Evolutionary conservation across 495 filamentous ascomycete genomes (phyloP).

Genomic region (Penicillium flavigenum): DNA sequence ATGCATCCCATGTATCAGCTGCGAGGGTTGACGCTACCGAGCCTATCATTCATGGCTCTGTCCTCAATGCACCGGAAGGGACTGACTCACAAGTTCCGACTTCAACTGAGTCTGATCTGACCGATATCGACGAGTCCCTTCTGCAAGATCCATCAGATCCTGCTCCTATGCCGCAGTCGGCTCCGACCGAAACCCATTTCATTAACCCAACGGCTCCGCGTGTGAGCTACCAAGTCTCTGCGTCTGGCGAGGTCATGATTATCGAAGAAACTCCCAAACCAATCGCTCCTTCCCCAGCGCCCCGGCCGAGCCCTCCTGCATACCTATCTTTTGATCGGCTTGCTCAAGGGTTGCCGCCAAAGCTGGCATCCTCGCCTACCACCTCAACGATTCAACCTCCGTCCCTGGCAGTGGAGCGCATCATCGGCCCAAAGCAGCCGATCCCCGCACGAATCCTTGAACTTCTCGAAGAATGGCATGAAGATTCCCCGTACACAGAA

Average conservation of each 20-base stretch:
- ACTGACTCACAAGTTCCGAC: neutral
- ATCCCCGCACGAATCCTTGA: neutral
- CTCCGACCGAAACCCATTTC: neutral
- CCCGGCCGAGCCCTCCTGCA: neutral
- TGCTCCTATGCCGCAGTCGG: neutral
- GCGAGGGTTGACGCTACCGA: neutral
- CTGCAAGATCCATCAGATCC: neutral
- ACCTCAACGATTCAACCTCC: neutral
- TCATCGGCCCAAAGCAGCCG: neutral
- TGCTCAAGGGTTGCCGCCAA: neutral
- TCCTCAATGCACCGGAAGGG: neutral
- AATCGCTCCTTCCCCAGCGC: neutral
- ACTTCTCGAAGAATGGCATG: conserved; percentile 1
- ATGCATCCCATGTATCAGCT: neutral
- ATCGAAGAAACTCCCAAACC: neutral
- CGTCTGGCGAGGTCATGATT: neutral
- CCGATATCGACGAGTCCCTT: neutral
- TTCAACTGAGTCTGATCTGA: neutral
- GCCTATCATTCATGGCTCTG: neutral
- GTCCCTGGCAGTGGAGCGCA: neutral
- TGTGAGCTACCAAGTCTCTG: neutral
- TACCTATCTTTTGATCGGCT: neutral
- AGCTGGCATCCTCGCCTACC: neutral
- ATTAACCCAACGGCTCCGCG: neutral
- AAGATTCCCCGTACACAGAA: neutral